Percentiles rank a stretch among this genome's conserved stretches.
Conservation (phyloP, 306 rosid genomes). For the Rubus idaeus region DNA sequence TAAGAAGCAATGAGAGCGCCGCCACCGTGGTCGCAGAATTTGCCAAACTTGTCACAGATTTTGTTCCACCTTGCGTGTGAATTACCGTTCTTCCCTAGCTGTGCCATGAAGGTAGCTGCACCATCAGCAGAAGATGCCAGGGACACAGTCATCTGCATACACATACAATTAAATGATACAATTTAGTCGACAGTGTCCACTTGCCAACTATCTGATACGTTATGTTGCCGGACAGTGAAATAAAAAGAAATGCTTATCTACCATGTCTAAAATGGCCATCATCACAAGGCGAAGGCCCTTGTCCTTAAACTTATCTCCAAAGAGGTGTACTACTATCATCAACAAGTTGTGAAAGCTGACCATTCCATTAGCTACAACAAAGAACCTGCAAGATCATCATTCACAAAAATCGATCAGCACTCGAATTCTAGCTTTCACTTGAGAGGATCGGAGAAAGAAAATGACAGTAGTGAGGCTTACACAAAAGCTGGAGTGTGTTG, state of each 20-base stretch:
- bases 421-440: background rate
- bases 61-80: slow-evolving; percentile 89
- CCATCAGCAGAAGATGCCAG: slow-evolving; percentile 74
- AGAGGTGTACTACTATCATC: slow-evolving; percentile 54
- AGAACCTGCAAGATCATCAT: slow-evolving; percentile 52
- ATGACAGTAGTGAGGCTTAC: slow-evolving; percentile 37
- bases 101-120: slow-evolving; percentile 86
- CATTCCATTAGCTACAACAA: slow-evolving; percentile 72
- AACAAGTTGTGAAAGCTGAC: slow-evolving; percentile 74
- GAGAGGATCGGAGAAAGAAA: background rate
- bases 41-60: slow-evolving; percentile 73
- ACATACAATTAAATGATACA: background rate
- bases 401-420: background rate
- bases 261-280: slow-evolving; percentile 84
- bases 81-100: slow-evolving; percentile 76
- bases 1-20: slow-evolving; percentile 72
- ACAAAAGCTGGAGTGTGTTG: slow-evolving; percentile 81
- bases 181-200: background rate
- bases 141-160: slow-evolving; percentile 48
- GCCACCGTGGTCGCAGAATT: slow-evolving; percentile 58
- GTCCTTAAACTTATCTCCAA: slow-evolving; percentile 50
- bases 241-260: slow-evolving; percentile 14
- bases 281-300: slow-evolving; percentile 61
- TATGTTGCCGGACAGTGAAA: background rate
- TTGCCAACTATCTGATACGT: background rate